phyloP scores from a whole-genome alignment of 2,329 filamentous ascomycete genomes.

The Alternaria solani region DNA sequence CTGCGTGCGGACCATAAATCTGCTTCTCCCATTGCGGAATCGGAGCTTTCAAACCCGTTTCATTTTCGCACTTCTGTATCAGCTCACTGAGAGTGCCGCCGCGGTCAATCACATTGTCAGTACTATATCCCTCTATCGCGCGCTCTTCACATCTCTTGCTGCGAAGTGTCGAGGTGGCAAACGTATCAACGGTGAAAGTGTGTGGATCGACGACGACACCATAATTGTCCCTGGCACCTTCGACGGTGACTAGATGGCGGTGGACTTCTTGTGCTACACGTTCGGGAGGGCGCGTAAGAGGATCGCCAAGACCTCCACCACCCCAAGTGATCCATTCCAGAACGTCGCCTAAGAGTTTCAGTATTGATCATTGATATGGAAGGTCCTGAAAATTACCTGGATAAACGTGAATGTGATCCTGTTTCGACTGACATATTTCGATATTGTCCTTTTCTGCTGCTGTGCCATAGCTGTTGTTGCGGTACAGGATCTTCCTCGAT shows the following conservation, averaged over 20 bases:
- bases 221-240: slow-evolving; percentile 55
- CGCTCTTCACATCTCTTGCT: slow-evolving; percentile 40
- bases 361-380: not conserved
- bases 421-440: slow-evolving; percentile 56
- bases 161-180: slow-evolving; percentile 50
- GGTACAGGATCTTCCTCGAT: slow-evolving; percentile 55
- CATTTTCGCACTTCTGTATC: slow-evolving; percentile 46
- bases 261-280: slow-evolving; percentile 58
- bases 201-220: slow-evolving; percentile 55
- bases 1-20: slow-evolving; percentile 57
- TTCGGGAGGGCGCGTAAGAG: slow-evolving; percentile 54
- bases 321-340: slow-evolving; percentile 62
- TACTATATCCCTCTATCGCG: slow-evolving; percentile 24
- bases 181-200: slow-evolving; percentile 49
- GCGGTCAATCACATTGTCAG: slow-evolving; percentile 51
- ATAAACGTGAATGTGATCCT: slow-evolving; percentile 57
- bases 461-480: slow-evolving; percentile 50
- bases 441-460: slow-evolving; percentile 45
- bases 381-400: slow-evolving; percentile 35
- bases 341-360: slow-evolving; percentile 50
- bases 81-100: slow-evolving; percentile 55
- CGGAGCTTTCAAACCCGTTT: slow-evolving; percentile 56
- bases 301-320: slow-evolving; percentile 59
- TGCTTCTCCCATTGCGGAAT: slow-evolving; percentile 55
- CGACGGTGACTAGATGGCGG: slow-evolving; percentile 54